Evolutionary conservation across 306 rosid genomes (phyloP).

Genomic region (Castanea crenata): DNA sequence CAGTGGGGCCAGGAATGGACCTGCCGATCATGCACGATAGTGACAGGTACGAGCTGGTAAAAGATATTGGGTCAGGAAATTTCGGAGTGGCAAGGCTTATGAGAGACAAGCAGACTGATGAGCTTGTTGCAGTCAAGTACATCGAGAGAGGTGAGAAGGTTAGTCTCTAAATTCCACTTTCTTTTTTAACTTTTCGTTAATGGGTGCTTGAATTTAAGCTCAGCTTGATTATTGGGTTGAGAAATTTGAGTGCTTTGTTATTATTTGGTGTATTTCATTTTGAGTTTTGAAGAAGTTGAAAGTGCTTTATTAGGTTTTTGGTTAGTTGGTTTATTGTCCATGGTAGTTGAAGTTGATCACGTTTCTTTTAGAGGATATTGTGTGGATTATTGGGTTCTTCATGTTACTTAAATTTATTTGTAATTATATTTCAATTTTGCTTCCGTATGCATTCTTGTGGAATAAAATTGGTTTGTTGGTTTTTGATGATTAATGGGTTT

Average conservation of each 20-base stretch:
- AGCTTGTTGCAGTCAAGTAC: constrained; percentile 95
- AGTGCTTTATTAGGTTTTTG: background rate
- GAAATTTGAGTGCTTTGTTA: background rate
- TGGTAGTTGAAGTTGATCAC: background rate
- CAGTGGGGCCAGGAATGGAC: constrained; percentile 77
- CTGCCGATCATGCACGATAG: constrained; percentile 93
- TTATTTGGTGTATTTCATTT: background rate
- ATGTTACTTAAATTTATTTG: constrained; percentile 2
- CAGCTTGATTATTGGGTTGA: background rate
- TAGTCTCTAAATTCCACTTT: constrained; percentile 17
- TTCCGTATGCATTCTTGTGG: background rate
- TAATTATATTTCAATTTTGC: background rate
- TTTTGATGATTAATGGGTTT: background rate
- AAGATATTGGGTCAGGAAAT: constrained; percentile 90
- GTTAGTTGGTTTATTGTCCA: background rate
- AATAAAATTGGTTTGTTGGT: background rate
- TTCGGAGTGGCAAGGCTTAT: constrained; percentile 92
- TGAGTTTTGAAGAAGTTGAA: background rate
- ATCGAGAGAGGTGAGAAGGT: constrained; percentile 99
- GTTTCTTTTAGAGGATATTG: constrained; percentile 4
- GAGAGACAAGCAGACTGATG: constrained; percentile 85
- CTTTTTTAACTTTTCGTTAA: background rate
- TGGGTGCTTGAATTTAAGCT: background rate
- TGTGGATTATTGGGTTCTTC: constrained; percentile 6
- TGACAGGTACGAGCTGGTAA: constrained; percentile 85